Base-by-base conservation (phyloP, 768 basidiomycete genomes). In the Solioccasus polychromus region DNA sequence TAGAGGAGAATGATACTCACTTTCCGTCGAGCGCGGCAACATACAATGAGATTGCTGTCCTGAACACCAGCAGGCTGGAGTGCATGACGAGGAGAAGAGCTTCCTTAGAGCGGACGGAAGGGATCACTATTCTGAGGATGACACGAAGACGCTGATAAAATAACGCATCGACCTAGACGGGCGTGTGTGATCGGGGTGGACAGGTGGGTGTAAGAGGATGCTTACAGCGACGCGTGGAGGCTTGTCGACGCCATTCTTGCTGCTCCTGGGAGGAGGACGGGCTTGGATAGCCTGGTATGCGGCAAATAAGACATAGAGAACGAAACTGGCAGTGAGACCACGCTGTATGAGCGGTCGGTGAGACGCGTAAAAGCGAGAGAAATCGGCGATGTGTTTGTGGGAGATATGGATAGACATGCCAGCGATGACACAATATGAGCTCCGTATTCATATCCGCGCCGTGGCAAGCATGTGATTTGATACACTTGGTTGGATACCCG, bases 21-120 rank as follows among this genome's bases (percentile, higher is more conserved):
- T 80, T 85, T 66, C 95, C 95, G 60, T 98, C 95, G 38, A 98
- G 75, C 18, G 88, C 81, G 6, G 95, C 95, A 38, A 99, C 92
- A 60, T 96, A 97, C 15, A 99, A 71, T 14, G 91, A 94, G 36
- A 98, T 85, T 2, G 89, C 84, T 4, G 95, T 98, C 54, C 95
- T 73, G 53, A 90, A 86, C 12, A 98, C 75, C 43, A 99, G 78
- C 46, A 99, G 75, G 58, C 83, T 82, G 12, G 92, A 90, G 67
- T 98, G 94, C 76, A 91, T 86, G 35, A 83, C 68, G 14, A 99
- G 76, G 39, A 98, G 78, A 42, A 88, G 68, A 0, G 92, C 91
- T 65, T 97, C 94, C 54, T 92, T 90, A 8, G 88, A 91, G 34
- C 80, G 80, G 44, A 91, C 64, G 34, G 85, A 76, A 4, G 94